Evolutionary conservation across 2,329 filamentous ascomycete genomes (phyloP).

Genomic region (Chaetoscypha palmicola): DNA sequence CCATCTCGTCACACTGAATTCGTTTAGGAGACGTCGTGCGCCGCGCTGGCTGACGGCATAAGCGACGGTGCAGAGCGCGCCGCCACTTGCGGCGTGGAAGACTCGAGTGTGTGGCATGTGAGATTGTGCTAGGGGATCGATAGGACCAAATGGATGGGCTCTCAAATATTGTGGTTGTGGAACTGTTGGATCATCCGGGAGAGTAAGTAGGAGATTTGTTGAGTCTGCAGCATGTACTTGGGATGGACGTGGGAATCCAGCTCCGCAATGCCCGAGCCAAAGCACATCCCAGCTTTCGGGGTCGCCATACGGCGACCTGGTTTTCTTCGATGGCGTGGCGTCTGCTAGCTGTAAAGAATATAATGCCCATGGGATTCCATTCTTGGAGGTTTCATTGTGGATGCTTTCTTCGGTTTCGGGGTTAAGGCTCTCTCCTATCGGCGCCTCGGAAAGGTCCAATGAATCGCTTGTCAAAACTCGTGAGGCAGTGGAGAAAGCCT

Average conservation of each 20-base stretch:
- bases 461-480: constrained; percentile 7
- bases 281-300: constrained; percentile 16
- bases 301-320: constrained; percentile 13
- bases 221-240: background rate
- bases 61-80: constrained; percentile 17
- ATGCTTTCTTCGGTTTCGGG: constrained; percentile 22
- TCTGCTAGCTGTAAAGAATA: constrained; percentile 8
- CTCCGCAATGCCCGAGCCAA: constrained; percentile 18
- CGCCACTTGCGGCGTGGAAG: constrained; percentile 14
- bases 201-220: constrained; percentile 12
- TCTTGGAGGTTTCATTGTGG: constrained; percentile 12
- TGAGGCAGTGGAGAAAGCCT: constrained; percentile 11
- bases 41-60: constrained; percentile 18
- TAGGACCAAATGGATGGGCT: constrained; percentile 18
- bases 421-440: constrained; percentile 4
- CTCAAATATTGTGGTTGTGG: constrained; percentile 14
- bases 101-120: constrained; percentile 14
- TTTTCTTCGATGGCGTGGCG: background rate
- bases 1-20: constrained; percentile 16
- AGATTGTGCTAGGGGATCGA: constrained; percentile 11
- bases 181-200: constrained; percentile 11
- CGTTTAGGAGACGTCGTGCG: constrained; percentile 13
- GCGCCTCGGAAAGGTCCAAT: constrained; percentile 4
- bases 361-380: constrained; percentile 8
- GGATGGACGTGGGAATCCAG: constrained; percentile 12